Conservation (phyloP, 2,329 filamentous ascomycete species). For the Nannizziopsis arthrosporioides region DNA sequence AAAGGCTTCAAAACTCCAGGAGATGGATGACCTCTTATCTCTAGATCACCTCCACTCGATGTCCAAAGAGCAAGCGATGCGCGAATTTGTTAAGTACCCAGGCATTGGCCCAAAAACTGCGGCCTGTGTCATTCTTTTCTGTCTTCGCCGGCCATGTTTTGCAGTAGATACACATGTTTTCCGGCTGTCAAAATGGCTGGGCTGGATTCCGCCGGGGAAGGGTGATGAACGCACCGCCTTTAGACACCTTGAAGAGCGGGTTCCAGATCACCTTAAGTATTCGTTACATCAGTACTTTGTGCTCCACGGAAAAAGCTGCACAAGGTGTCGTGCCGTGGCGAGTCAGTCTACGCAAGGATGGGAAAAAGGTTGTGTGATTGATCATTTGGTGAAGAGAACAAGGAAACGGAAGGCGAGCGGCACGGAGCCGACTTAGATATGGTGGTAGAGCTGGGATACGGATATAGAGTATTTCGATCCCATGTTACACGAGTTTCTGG, state of each 20-base stretch:
- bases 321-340: constrained; percentile 50
- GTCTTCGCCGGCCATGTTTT: constrained; percentile 51
- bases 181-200: constrained; percentile 49
- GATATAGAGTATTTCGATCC: too few species aligned
- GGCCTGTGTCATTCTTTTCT: constrained; percentile 54
- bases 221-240: constrained; percentile 42
- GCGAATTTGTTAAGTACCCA: constrained; percentile 46
- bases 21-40: constrained; percentile 49
- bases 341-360: constrained; percentile 50
- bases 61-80: constrained; percentile 46
- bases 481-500: too few species aligned
- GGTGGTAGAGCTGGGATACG: too few species aligned
- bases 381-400: constrained; percentile 48
- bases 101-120: constrained; percentile 57
- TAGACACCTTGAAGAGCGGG: constrained; percentile 48
- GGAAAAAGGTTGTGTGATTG: constrained; percentile 53
- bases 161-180: constrained; percentile 58
- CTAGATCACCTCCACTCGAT: constrained; percentile 50
- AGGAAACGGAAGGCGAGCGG: constrained; percentile 36
- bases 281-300: constrained; percentile 51
- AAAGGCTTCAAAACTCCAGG: constrained; percentile 23
- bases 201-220: constrained; percentile 46
- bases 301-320: constrained; percentile 51
- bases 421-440: constrained; percentile 2
- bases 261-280: constrained; percentile 54